Conservation (phyloP, 2,329 filamentous ascomycete species). For the Neophaeococcomyces aloes region DNA sequence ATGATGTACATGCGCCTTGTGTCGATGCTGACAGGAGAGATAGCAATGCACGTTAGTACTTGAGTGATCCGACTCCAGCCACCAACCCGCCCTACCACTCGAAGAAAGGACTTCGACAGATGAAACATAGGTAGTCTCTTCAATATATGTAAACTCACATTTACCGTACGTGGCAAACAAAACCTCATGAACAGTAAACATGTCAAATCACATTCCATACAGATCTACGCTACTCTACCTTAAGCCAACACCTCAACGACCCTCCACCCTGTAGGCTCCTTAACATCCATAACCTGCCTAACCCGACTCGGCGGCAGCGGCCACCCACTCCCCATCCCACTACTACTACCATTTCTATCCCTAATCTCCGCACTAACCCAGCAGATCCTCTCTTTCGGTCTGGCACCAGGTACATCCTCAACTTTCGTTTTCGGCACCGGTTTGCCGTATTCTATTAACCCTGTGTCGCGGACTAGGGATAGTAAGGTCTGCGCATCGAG, state of each 20-base stretch:
- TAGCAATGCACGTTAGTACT: no score
- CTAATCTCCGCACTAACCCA: conserved; percentile 72
- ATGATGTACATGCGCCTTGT: no score
- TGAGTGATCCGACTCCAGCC: no score
- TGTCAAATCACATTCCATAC: no score
- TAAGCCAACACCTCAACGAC: conserved; percentile 18
- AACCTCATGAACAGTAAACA: no score
- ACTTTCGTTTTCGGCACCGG: conserved; percentile 83
- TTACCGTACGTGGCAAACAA: no score
- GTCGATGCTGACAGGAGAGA: no score
- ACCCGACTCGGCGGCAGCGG: conserved; percentile 77
- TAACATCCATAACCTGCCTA: conserved; percentile 61
- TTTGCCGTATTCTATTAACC: conserved; percentile 74
- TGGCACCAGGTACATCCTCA: conserved; percentile 36
- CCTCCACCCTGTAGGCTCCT: conserved; percentile 49
- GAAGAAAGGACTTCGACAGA: no score
- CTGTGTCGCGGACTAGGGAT: conserved; percentile 71
- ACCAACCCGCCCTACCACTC: no score
- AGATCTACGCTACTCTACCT: no score
- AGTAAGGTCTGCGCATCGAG: conserved; percentile 66
- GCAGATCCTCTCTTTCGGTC: conserved; percentile 53
- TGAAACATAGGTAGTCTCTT: no score
- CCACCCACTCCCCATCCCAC: conserved; percentile 61
- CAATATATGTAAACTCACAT: no score
- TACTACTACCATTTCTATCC: conserved; percentile 42